These are phyloP conservation scores for Plantago coronopus DNA, from an alignment of 305 asterid genomes.

Conservation along the genomic window DNA sequence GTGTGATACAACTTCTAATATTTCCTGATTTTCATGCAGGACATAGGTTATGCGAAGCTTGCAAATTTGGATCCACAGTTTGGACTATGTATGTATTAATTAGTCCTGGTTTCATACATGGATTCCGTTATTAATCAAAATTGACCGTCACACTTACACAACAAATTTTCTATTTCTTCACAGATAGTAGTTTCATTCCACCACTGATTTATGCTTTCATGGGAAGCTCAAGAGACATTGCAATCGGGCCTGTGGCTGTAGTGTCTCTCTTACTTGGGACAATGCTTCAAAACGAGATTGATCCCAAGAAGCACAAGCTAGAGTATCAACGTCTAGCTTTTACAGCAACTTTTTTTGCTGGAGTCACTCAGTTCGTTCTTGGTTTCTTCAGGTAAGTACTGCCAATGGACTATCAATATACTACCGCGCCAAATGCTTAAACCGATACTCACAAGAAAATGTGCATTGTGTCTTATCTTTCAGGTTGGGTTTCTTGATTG, in stretches of 20 bases:
- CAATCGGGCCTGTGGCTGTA: constrained; percentile 43
- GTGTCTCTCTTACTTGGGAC: constrained; percentile 39
- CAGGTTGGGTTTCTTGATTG: constrained; percentile 40
- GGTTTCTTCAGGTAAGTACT: constrained; percentile 37
- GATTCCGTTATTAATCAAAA: neutral
- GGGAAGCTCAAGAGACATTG: constrained; percentile 45
- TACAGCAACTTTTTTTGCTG: constrained; percentile 40
- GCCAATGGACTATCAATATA: neutral
- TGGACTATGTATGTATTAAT: constrained; percentile 34
- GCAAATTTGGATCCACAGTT: constrained; percentile 31
- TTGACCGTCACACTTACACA: neutral
- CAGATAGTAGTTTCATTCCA: constrained; percentile 40
- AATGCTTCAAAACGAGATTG: constrained; percentile 28
- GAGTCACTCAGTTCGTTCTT: constrained; percentile 27
- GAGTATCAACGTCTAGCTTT: constrained; percentile 32
- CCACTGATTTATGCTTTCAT: constrained; percentile 36
- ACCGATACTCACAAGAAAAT: neutral
- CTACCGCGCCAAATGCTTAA: no score
- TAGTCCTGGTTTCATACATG: neutral
- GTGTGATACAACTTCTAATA: neutral
- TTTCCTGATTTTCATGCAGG: constrained; percentile 22
- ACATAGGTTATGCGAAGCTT: constrained; percentile 37
- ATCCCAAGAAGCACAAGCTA: constrained; percentile 19
- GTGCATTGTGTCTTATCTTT: neutral
- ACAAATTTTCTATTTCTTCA: neutral